Evolutionary conservation across 176 grass and related monocot species (phyloP).

Genomic region (Oropetium thomaeum): DNA sequence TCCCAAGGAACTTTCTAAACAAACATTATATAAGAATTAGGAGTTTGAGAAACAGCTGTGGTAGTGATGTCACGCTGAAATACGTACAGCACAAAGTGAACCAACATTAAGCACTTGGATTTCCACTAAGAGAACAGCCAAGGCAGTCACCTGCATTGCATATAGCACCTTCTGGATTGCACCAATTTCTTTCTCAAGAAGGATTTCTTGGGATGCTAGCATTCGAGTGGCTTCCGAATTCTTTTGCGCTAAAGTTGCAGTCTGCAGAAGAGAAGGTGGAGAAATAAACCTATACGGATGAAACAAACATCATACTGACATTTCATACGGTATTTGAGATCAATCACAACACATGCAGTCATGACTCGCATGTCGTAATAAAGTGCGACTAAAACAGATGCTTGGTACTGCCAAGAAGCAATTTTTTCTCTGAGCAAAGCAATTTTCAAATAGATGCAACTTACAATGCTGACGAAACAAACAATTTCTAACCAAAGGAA

Average conservation of each 20-base stretch:
- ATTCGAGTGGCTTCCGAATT: slow-evolving; percentile 71
- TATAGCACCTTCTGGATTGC: slow-evolving; percentile 70
- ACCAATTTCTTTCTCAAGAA: slow-evolving; percentile 65
- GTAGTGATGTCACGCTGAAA: neutral
- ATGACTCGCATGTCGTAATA: neutral
- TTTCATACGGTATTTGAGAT: neutral
- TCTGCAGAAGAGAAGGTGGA: slow-evolving; percentile 29
- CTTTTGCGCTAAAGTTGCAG: slow-evolving; percentile 60
- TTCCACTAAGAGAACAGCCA: neutral
- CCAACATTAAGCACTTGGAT: neutral
- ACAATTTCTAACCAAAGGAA: neutral
- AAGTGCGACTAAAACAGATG: neutral
- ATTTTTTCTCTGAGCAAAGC: neutral
- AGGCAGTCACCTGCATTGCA: slow-evolving; percentile 72
- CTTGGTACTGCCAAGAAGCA: neutral
- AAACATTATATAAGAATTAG: neutral
- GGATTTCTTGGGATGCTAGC: slow-evolving; percentile 55
- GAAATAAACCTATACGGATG: neutral
- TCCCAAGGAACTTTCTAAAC: neutral
- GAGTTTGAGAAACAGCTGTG: neutral
- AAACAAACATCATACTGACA: neutral
- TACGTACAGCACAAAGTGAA: neutral
- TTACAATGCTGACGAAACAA: neutral
- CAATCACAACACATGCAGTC: neutral
- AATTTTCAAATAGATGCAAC: neutral